Evolutionary conservation across 192 early-diverging fungal species (phyloP), one percentile per base, ranked within the genome.

Genomic region (Anaeromyces robustus): DNA sequence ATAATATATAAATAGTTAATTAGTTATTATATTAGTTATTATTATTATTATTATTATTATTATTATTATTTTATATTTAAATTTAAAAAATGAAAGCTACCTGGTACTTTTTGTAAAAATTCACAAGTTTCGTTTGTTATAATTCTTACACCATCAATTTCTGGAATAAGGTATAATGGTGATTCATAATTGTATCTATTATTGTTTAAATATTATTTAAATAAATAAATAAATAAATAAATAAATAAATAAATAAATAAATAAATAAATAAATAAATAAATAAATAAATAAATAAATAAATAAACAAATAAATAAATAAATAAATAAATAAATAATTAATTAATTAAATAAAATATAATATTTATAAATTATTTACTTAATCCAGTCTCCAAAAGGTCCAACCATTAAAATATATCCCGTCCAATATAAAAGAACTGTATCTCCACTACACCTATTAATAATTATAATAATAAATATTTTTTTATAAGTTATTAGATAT

Each of bases 301-400:
- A 11, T 43, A 34, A 29, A 9, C 29, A n/a, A 19, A 18, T 29
- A 84, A 14, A 37, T n/a, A 34, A 18, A 18, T 9, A n/a, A 4
- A 29, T n/a, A 29, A 28, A 11, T 43, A 34, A 29, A 12, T 9
- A n/a, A 4, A 29, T n/a, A 29, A 28, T 9, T 43, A 34, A 29
- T 2, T 16, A n/a, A 19, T 29, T 29, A 84, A 14, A 37, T n/a
- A 34, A 18, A 18, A 3, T 31, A 78, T 31, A 31, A 7, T 3
- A 30, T n/a, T 7, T 30, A 12, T 7, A 77, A 30, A 77, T 30
- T 7, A 78, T 85, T 81, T 87, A 92, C 86, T 94, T 94, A 78
- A 94, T 92, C 85, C 89, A 94, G 81, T 96, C 96, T 22, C 96
- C 96, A 85, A 94, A 95, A 0, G 96, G 97, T 0, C 97, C 97